Base-by-base conservation (phyloP, 129 eudicot genomes). In the Helichrysum umbraculigerum region DNA sequence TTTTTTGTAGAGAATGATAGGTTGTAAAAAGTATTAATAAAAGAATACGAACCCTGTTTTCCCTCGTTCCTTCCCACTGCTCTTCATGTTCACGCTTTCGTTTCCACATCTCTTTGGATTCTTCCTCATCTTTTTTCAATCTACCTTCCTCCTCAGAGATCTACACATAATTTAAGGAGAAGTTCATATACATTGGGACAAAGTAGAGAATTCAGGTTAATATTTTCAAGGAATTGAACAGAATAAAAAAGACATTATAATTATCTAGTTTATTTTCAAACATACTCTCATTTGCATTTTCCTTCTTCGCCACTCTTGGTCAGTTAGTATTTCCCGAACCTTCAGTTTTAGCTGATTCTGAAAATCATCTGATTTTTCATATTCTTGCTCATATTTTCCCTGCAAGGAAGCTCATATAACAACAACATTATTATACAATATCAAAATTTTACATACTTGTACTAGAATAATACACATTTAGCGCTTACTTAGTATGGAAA, bases 41-140 rank as follows among this genome's bases (percentile, higher is more conserved):
- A 5, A 19, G 62, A 51, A 54, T 61, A 84, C 90, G 66, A 81
- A 95, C 96, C 97, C 99, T 87, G 29, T 91, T 76, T 79, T 95
- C 99, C 78, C 99, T 81, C 16, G 99, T 95, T 77, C 99, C 99
- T 91, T 95, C 99, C 99, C 99, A 95, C 85, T 95, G 97, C 78
- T 95, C 96, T 82, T 95, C 97, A 33, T 95, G 99, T 81, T 95
- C 99, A 77, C 99, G 92, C 83, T 94, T 94, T 66, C 97, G 84
- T 85, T 95, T 95, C 99, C 99, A 95, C 89, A 84, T 87, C 83
- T 95, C 97, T 83, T 95, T 91, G 41, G 92, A 70, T 78, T 95
- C 99, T 81, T 89, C 96, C 75, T 95, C 99, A n/a, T 95, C 99
- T 83, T 95, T 95, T 92, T 95, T 95, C 85, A 95, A 75, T 76